A percentile compares a stretch with the other conserved stretches of the same genome.
These are phyloP conservation scores for Lomentospora prolificans DNA, from an alignment of 2,329 filamentous ascomycete genomes.

Conservation along the genomic window DNA sequence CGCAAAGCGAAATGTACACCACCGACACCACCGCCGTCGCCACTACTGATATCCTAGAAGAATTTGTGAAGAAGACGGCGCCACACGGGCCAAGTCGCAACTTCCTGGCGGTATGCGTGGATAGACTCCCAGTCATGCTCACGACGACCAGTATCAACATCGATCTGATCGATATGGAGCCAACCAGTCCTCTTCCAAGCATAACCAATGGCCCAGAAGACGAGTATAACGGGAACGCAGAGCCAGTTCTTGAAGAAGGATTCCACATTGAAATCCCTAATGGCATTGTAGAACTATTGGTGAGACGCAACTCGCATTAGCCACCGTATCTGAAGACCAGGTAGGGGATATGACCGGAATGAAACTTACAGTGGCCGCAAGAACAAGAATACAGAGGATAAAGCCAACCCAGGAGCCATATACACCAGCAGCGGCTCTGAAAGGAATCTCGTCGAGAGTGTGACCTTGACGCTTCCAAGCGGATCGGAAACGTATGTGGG, in stretches of 20 bases:
- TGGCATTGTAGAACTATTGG: slow-evolving; percentile 36
- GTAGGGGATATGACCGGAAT: background rate
- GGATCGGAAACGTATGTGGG: slow-evolving; percentile 57
- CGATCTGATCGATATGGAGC: slow-evolving; percentile 49
- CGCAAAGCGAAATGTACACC: background rate
- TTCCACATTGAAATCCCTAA: slow-evolving; percentile 31
- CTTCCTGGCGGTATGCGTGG: slow-evolving; percentile 40
- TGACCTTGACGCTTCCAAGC: slow-evolving; percentile 51
- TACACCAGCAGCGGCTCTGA: slow-evolving; percentile 48
- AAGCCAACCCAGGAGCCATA: slow-evolving; percentile 54
- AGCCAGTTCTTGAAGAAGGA: slow-evolving; percentile 46
- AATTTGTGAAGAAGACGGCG: slow-evolving; percentile 26
- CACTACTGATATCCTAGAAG: slow-evolving; percentile 19
- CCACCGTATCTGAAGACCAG: slow-evolving; percentile 11
- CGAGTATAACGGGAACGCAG: slow-evolving; percentile 40
- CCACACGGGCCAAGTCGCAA: slow-evolving; percentile 44
- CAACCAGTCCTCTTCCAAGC: slow-evolving; percentile 56
- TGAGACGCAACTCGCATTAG: slow-evolving; percentile 8
- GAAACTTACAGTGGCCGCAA: slow-evolving; percentile 37
- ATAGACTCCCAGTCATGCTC: slow-evolving; percentile 57
- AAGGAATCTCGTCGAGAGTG: slow-evolving; percentile 55
- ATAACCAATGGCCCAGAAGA: slow-evolving; percentile 47
- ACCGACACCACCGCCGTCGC: too few species aligned
- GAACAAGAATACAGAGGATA: slow-evolving; percentile 40
- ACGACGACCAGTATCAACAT: slow-evolving; percentile 56